Base-by-base conservation (phyloP, 1,284 basidiomycete genomes). In the Sanghuangporus sanghuang region DNA sequence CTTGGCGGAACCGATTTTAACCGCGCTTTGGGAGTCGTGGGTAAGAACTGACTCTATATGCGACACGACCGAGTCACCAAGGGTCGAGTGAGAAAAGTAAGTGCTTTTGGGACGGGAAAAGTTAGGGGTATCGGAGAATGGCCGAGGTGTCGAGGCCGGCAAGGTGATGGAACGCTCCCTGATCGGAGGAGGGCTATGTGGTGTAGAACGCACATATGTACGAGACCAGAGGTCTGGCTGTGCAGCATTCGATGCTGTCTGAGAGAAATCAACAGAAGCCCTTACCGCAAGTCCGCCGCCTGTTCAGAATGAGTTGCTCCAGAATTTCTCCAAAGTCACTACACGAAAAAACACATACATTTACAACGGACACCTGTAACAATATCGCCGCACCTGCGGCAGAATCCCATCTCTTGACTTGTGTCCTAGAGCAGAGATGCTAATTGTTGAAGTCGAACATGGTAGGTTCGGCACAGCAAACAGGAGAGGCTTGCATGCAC, bases 321-420 rank as follows among this genome's bases (percentile, higher is more conserved):
- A 23, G 6, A 46, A 39, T 5, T 21, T 23, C 18, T 49, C 16
- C 9, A 27, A 3, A 16, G 35, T n/a, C n/a, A 46, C 32, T 21
- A 32, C 27, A 32, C 27, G 27, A 42, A 42, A 18, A 32, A 27
- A 16, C 18, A 60, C 58, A 35, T 21, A 74, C 90, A 92, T 75
- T 84, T 87, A 74, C 90, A 91, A 61, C 86, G 85, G 55, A 76
- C 73, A 52, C 84, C 85, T 52, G 78, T 71, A 35, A 92, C 89
- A 65, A 92, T 91, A 67, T 92, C 87, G 66, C 90, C 90, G 69
- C 90, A 92, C 73, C 88, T 80, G 67, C 88, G 81, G 75, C 90
- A 92, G 69, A 92, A 92, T 32, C 86, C 88, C 90, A 92, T 92
- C 14, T 36, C 32, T 54, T 38, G 35, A 16, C 9, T 54, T 36